A percentile compares a stretch with the other conserved stretches of the same genome.
Evolutionary conservation across 139 green algal genomes (phyloP).

Genomic region (Marvania coccoides): DNA sequence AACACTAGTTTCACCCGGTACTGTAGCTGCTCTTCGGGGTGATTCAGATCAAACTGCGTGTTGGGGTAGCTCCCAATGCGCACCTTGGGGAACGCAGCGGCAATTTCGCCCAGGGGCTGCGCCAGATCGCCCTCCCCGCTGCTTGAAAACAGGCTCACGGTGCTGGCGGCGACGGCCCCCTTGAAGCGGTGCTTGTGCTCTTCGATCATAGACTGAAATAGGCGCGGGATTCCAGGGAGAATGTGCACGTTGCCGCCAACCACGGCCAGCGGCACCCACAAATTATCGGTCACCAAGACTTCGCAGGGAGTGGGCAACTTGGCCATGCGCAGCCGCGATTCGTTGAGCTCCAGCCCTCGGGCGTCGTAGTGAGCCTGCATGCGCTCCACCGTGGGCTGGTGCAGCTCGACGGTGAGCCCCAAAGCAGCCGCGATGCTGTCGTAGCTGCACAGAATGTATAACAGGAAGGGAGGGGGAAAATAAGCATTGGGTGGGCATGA

Average conservation of each 20-base stretch:
- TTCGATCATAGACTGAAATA: constrained; percentile 63
- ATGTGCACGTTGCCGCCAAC: constrained; percentile 33
- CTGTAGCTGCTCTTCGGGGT: background rate
- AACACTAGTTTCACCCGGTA: constrained; percentile 23
- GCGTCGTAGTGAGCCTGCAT: constrained; percentile 57
- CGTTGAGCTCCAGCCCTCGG: constrained; percentile 68
- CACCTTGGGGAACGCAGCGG: constrained; percentile 19
- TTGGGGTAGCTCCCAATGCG: constrained; percentile 48
- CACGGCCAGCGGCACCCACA: constrained; percentile 69
- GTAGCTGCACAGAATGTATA: no score
- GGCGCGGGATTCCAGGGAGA: constrained; percentile 64
- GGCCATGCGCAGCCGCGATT: constrained; percentile 65
- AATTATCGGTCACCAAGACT: constrained; percentile 29
- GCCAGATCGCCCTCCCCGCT: constrained; percentile 42
- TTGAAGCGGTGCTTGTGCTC: constrained; percentile 37
- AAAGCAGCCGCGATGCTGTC: constrained; percentile 51
- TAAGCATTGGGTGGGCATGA: no score
- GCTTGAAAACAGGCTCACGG: constrained; percentile 19
- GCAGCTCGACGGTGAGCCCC: constrained; percentile 35
- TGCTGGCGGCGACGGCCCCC: constrained; percentile 8
- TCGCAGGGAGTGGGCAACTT: constrained; percentile 11
- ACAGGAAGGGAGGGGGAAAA: no score
- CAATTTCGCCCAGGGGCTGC: constrained; percentile 16
- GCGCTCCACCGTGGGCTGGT: constrained; percentile 47
- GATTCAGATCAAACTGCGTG: constrained; percentile 2